Base-by-base conservation (phyloP, 192 early-diverging fungal genomes). In the Rhizoclosmatium sp. region DNA sequence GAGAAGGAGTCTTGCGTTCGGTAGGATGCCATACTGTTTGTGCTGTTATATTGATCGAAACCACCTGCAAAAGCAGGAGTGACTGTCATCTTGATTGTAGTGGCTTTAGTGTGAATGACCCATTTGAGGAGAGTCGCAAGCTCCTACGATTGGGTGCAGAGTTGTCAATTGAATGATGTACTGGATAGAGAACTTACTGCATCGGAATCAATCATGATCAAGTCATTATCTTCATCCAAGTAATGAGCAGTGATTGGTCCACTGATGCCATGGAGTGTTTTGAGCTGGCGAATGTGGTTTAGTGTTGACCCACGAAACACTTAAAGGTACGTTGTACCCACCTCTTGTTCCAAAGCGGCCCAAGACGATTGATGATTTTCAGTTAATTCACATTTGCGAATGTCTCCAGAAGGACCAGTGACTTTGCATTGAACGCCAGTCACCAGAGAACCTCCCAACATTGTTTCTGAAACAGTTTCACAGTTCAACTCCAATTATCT, bases 1-100 rank as follows among this genome's bases (percentile, higher is more conserved):
- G 56, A 51, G 56, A 71, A 71, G 5, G 70, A 71, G 56, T 71
- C 70, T 49, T 71, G 70, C 19, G 70, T 71, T n/a, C 70, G 70
- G 51, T 39, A 71, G 7, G 70, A 71, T 16, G 70, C 70, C 70
- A 71, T 71, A 14, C 49, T 58, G 42, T 31, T 71, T 7, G 70
- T 59, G n/a, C 48, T 56, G n/a, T 51, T 58, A 40, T 71, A 71
- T 14, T 49, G 70, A 39, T 71, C 70, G 7, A 40, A 7, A 19
- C 9, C 7, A 0, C 21, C 21, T 12, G 47, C 31, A 21, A 12
- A 23, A 14, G 70, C 23, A 16, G 70, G 56, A 16, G 19, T 71
- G 7, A 71, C 54, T 10, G 42, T 31, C 48, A 71, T 59, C 14
- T 56, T 49, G 48, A 71, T 40, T 9, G 9, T 56, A 9, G 70